A percentile compares a stretch with the other conserved stretches of the same genome.
Conservation (phyloP, 331 rosid species). For the Quercus phellos region DNA sequence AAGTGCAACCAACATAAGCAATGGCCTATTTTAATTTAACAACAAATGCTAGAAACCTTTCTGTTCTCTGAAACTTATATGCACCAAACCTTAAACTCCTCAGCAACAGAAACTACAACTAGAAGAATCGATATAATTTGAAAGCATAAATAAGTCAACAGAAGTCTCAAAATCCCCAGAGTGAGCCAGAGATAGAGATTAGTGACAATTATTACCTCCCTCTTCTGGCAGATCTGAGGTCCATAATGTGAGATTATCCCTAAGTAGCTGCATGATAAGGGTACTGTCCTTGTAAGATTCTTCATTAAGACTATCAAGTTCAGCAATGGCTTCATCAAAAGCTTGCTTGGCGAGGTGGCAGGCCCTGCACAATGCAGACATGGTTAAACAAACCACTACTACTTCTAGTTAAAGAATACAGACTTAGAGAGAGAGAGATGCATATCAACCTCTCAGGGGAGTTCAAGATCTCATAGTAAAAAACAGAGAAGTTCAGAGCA, state of each 20-base stretch:
- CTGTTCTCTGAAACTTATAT: background rate
- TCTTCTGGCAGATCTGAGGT: slow-evolving; percentile 35
- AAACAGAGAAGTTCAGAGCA: slow-evolving; percentile 40
- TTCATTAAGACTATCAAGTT: slow-evolving; percentile 36
- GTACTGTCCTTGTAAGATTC: slow-evolving; percentile 37
- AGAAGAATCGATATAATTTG: background rate
- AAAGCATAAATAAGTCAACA: background rate
- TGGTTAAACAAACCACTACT: background rate
- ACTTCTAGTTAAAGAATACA: background rate
- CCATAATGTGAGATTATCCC: slow-evolving; percentile 43
- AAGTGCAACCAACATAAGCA: background rate
- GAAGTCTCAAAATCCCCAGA: background rate
- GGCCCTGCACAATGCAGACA: slow-evolving; percentile 19
- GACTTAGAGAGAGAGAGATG: background rate
- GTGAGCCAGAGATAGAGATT: background rate
- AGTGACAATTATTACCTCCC: slow-evolving; percentile 27
- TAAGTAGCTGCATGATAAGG: slow-evolving; percentile 38
- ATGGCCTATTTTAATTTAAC: background rate
- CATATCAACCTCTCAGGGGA: slow-evolving; percentile 37
- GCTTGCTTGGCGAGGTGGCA: slow-evolving; percentile 44
- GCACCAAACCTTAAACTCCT: background rate
- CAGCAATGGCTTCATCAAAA: slow-evolving; percentile 43
- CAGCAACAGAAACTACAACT: background rate
- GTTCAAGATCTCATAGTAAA: slow-evolving; percentile 41
- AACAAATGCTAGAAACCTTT: background rate